Evolutionary conservation across 768 basidiomycete genomes (phyloP).

Genomic region (Lentinus brumalis): DNA sequence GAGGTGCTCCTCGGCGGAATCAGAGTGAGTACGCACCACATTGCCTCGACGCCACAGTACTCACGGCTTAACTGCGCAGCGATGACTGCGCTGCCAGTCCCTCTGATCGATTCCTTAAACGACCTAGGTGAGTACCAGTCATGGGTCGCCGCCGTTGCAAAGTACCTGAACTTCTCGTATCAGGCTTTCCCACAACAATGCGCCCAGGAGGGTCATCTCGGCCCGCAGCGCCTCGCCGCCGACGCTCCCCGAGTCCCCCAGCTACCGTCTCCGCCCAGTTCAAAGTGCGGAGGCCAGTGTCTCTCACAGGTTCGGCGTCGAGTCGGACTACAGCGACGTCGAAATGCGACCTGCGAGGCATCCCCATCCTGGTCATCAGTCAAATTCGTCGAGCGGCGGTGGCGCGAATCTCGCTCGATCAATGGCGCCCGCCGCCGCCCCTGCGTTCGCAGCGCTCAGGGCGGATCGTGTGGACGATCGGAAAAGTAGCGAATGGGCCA

Average conservation of each 20-base stretch:
- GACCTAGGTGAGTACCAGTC: constrained; percentile 7
- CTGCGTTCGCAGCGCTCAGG: background rate
- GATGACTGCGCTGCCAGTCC: constrained; percentile 5
- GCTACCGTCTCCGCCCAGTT: background rate
- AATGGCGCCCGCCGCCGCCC: constrained; percentile 4
- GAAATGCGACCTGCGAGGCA: background rate
- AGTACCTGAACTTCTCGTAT: background rate
- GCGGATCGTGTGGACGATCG: constrained; percentile 6
- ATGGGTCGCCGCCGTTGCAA: background rate
- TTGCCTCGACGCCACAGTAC: background rate
- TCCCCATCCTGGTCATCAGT: constrained; percentile 1
- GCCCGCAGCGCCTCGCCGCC: background rate
- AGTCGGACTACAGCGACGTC: constrained; percentile 8
- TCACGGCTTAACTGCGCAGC: constrained; percentile 3
- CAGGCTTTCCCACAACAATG: constrained; percentile 1
- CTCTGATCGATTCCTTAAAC: constrained; percentile 20
- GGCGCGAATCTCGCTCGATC: constrained; percentile 1
- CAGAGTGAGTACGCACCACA: constrained; percentile 10
- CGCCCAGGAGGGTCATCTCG: background rate
- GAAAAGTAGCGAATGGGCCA: background rate
- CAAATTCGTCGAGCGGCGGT: constrained; percentile 7
- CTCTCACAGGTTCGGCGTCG: constrained; percentile 3
- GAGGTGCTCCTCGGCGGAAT: constrained; percentile 17
- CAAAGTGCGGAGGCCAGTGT: background rate
- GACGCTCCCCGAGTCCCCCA: background rate